A percentile compares a stretch with the other conserved stretches of the same genome.
Conservation (phyloP, 495 filamentous ascomycete species). For the Glonium stellatum region DNA sequence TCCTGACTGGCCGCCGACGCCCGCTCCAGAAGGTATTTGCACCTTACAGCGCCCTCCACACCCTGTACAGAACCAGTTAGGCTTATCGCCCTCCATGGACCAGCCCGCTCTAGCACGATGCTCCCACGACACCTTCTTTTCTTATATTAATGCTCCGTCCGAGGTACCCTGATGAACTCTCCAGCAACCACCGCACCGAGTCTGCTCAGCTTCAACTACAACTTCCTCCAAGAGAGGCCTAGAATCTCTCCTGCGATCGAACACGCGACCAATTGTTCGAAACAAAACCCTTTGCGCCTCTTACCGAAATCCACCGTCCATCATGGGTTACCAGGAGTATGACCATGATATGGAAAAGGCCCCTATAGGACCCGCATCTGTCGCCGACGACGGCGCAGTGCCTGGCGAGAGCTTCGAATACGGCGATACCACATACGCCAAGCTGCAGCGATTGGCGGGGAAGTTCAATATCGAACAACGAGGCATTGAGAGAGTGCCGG, state of each 20-base stretch:
- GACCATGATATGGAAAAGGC: constrained; percentile 22
- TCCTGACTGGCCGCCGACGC: neutral
- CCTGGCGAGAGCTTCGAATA: constrained; percentile 55
- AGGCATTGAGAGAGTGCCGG: constrained; percentile 75
- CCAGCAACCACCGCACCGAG: neutral
- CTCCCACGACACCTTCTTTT: neutral
- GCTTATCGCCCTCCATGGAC: neutral
- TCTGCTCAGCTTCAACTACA: neutral
- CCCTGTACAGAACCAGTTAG: neutral
- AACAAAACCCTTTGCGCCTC: constrained; percentile 16
- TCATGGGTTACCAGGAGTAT: constrained; percentile 20
- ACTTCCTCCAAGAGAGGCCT: too few relatives aligned
- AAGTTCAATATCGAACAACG: constrained; percentile 68
- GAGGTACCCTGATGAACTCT: neutral
- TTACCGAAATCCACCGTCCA: neutral
- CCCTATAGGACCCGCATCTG: constrained; percentile 6
- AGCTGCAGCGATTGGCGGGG: constrained; percentile 61
- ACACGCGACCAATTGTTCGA: constrained; percentile 3
- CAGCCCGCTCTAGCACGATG: neutral
- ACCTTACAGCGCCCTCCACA: neutral
- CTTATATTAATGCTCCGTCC: constrained; percentile 1
- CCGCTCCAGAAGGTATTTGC: neutral
- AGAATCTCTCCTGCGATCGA: too few relatives aligned
- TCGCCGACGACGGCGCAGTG: constrained; percentile 51
- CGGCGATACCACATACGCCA: constrained; percentile 57